Percentiles rank a stretch among this genome's conserved stretches.
phyloP scores from a whole-genome alignment of 2,329 filamentous ascomycete species.

The Drechmeria coniospora region DNA sequence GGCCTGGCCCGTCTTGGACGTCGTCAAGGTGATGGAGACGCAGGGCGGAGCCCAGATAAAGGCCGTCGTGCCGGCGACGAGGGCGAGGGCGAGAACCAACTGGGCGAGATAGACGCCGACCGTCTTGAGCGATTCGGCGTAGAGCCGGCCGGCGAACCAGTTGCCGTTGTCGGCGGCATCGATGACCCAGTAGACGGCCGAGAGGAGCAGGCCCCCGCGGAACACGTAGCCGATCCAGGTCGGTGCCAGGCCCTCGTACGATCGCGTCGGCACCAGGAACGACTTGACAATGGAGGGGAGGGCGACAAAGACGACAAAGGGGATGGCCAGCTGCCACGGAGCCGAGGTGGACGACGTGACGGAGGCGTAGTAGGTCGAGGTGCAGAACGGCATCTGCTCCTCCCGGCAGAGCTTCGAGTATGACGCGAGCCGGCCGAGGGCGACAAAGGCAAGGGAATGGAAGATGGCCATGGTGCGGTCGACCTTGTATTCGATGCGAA shows the following conservation, averaged over 20 bases:
- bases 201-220: slow-evolving; percentile 58
- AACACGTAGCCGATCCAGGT: slow-evolving; percentile 74
- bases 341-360: slow-evolving; percentile 84
- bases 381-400: slow-evolving; percentile 96
- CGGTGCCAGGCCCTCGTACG: slow-evolving; percentile 74
- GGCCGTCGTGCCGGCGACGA: slow-evolving; percentile 71
- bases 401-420: slow-evolving; percentile 88
- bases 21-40: slow-evolving; percentile 50
- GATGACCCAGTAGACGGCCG: slow-evolving; percentile 73
- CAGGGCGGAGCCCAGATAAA: slow-evolving; percentile 79
- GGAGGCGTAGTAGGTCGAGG: slow-evolving; percentile 89
- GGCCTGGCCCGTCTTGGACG: slow-evolving; percentile 26
- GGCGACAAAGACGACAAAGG: slow-evolving; percentile 54
- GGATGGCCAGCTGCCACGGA: slow-evolving; percentile 72
- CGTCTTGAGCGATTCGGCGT: slow-evolving; percentile 52
- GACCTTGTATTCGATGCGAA: slow-evolving; percentile 50
- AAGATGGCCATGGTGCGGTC: slow-evolving; percentile 67
- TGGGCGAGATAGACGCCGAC: slow-evolving; percentile 67
- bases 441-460: slow-evolving; percentile 70
- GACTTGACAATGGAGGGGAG: slow-evolving; percentile 64
- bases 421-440: slow-evolving; percentile 66
- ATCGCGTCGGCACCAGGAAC: slow-evolving; percentile 68
- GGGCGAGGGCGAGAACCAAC: slow-evolving; percentile 59
- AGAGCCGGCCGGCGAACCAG: slow-evolving; percentile 47
- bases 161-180: slow-evolving; percentile 77